These are phyloP conservation scores for Groenewaldozyma sp. DNA, from an alignment of 1,139 yeast genomes.

Conservation along the genomic window DNA sequence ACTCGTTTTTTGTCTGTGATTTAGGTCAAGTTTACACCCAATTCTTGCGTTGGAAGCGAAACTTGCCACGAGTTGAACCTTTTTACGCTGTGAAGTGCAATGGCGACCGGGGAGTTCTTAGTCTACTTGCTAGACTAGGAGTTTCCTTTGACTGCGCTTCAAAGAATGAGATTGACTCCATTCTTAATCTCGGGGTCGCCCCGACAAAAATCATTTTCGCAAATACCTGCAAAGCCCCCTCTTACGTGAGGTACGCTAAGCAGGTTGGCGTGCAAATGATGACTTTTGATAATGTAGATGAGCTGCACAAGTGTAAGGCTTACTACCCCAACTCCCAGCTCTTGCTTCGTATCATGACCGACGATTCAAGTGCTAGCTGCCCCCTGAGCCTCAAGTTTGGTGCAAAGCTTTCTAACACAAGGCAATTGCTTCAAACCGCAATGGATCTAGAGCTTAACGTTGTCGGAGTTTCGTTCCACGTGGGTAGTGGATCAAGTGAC, in stretches of 20 bases:
- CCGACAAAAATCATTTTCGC: conserved; percentile 76
- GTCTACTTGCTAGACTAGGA: conserved; percentile 50
- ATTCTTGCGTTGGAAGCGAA: conserved; percentile 48
- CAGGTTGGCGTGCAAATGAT: conserved; percentile 52
- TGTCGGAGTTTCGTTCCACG: conserved; percentile 88
- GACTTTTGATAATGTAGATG: conserved; percentile 86
- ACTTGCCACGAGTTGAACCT: conserved; percentile 71
- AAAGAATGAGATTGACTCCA: conserved; percentile 64
- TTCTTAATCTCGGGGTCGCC: conserved; percentile 52
- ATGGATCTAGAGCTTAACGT: conserved; percentile 51
- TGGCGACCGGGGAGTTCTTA: conserved; percentile 55
- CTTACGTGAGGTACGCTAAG: conserved; percentile 67
- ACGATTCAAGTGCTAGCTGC: conserved; percentile 83
- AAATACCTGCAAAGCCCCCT: conserved; percentile 84
- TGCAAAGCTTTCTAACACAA: conserved; percentile 52
- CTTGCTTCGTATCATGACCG: conserved; percentile 77
- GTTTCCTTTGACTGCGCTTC: conserved; percentile 93
- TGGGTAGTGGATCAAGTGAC: conserved; percentile 90
- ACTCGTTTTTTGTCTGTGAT: conserved; percentile 85
- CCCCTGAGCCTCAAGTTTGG: conserved; percentile 87
- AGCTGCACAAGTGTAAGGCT: conserved; percentile 61
- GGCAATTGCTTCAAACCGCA: conserved; percentile 52
- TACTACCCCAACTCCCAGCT: conserved; percentile 62
- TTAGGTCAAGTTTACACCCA: conserved; percentile 61
- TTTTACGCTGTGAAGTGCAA: conserved; percentile 94